Percentiles rank a stretch among this genome's conserved stretches.
Conservation (phyloP, 2,329 filamentous ascomycete genomes). For the Curvularia verruculosa region DNA sequence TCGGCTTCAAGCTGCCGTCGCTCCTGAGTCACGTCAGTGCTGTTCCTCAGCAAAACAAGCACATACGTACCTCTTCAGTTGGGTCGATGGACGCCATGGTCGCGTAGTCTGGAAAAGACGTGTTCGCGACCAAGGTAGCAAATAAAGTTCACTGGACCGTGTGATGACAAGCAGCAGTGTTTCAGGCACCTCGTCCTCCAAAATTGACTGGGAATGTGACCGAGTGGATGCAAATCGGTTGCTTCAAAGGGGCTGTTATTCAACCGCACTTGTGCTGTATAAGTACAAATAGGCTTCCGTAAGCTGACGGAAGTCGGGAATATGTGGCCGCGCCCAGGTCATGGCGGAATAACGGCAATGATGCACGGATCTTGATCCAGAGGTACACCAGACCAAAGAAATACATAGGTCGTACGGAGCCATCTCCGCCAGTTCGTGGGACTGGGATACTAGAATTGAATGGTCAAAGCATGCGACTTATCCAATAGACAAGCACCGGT, state of each 20-base stretch:
- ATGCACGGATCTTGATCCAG: neutral
- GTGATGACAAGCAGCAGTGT: neutral
- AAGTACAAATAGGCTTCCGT: neutral
- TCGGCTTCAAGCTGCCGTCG: slow-evolving; percentile 57
- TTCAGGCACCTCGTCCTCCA: neutral
- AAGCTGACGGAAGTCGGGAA: neutral
- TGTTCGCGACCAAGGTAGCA: neutral
- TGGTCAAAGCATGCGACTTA: neutral
- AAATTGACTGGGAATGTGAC: neutral
- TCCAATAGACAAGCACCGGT: neutral
- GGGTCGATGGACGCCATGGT: slow-evolving; percentile 18
- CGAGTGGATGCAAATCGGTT: neutral
- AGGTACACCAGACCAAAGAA: neutral
- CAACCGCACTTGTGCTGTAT: neutral
- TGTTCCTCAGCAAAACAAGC: no score
- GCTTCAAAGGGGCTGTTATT: neutral
- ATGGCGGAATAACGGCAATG: neutral
- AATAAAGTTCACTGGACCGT: neutral
- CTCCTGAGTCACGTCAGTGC: slow-evolving; percentile 41
- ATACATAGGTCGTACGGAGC: neutral
- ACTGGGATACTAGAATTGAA: neutral
- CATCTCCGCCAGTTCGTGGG: neutral
- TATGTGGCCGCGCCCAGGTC: neutral
- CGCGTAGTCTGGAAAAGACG: neutral
- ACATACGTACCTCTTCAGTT: slow-evolving; percentile 15